Conservation (phyloP, 106 monocot species). For the Platanthera zijinensis region DNA sequence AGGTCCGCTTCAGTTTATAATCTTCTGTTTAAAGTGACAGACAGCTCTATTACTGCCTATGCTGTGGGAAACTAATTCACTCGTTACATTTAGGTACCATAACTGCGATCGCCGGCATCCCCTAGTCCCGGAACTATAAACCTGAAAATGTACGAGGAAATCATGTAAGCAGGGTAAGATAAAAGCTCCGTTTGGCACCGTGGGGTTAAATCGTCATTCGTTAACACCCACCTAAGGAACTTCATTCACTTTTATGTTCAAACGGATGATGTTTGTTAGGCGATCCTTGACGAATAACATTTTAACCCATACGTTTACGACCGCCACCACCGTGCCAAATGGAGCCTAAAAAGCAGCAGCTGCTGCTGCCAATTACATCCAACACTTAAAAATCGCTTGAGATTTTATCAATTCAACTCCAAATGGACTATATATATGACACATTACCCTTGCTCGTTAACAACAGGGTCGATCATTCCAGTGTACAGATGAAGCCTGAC, state of each 20-base stretch:
- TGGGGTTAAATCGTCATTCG: too few species aligned
- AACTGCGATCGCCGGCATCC: slow-evolving; percentile 92
- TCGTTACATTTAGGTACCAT: slow-evolving; percentile 38
- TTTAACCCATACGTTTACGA: too few species aligned
- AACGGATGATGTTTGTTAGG: too few species aligned
- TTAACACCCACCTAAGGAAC: too few species aligned
- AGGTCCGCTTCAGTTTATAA: too few species aligned
- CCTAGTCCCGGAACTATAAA: slow-evolving; percentile 89
- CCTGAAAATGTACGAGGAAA: slow-evolving; percentile 20
- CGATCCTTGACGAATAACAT: too few species aligned
- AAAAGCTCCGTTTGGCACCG: too few species aligned
- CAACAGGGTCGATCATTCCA: slow-evolving; percentile 75
- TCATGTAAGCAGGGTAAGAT: not conserved
- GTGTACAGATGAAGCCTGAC: slow-evolving; percentile 77
- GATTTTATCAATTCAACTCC: too few species aligned
- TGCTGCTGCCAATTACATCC: not conserved
- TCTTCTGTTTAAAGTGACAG: not conserved
- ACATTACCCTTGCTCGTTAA: slow-evolving; percentile 81
- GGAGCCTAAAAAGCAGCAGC: not conserved
- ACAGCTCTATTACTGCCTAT: not conserved
- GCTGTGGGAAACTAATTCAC: too few species aligned
- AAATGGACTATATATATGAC: not conserved
- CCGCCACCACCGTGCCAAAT: too few species aligned
- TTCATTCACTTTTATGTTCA: too few species aligned
- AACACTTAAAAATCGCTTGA: not conserved